These are phyloP conservation scores for Rhexocercosporidium sp. DNA, from an alignment of 2,329 filamentous ascomycete species.

Conservation along the genomic window DNA sequence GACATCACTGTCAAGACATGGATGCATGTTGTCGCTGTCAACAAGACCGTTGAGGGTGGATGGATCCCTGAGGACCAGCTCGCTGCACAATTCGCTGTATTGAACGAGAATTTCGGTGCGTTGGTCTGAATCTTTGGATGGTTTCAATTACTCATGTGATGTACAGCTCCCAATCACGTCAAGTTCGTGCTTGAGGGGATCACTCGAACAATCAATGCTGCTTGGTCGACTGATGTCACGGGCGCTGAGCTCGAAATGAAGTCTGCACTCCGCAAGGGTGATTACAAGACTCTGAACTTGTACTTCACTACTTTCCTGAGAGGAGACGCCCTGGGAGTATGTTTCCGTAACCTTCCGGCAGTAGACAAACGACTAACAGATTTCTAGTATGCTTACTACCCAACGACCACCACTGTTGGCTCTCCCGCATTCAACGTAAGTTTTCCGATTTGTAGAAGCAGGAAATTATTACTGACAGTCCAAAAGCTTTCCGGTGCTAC, in stretches of 20 bases:
- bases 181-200: conserved; percentile 40
- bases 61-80: conserved; percentile 37
- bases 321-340: conserved; percentile 3
- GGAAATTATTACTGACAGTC: not conserved
- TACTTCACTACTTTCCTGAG: conserved; percentile 38
- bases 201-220: conserved; percentile 41
- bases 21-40: conserved; percentile 43
- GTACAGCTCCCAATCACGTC: conserved; percentile 34
- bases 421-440: conserved; percentile 7
- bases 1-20: conserved; percentile 39
- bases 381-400: not conserved
- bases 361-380: not conserved
- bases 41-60: conserved; percentile 30
- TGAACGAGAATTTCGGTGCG: conserved; percentile 28
- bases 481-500: conserved; percentile 44
- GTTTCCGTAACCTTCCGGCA: not conserved
- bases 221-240: conserved; percentile 40
- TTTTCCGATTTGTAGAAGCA: not conserved
- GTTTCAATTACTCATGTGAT: not conserved
- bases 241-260: conserved; percentile 50
- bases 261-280: conserved; percentile 48
- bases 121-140: not conserved
- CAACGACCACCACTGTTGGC: not conserved
- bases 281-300: conserved; percentile 42
- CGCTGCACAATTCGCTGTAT: conserved; percentile 33